A percentile compares a stretch with the other conserved stretches of the same genome.
phyloP scores from a whole-genome alignment of 2,329 filamentous ascomycete species.

The Phialophora expanda region DNA sequence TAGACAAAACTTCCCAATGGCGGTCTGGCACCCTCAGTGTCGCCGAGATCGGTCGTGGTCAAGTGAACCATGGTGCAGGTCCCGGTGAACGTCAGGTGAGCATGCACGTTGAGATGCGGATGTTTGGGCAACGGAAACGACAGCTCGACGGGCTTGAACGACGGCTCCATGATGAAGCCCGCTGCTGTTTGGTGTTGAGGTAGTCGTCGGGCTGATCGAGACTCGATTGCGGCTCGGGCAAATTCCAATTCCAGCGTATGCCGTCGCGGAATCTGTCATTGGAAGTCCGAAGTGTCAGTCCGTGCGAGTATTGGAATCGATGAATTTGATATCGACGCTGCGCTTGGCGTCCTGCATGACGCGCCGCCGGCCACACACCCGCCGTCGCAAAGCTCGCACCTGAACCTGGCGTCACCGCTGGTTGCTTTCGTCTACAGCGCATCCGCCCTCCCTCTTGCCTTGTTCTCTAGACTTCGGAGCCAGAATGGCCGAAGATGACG shows the following conservation, averaged over 20 bases:
- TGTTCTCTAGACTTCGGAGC: background rate
- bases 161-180: slow-evolving; percentile 37
- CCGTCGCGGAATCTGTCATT: slow-evolving; percentile 11
- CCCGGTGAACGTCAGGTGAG: slow-evolving; percentile 62
- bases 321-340: background rate
- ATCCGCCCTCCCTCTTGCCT: background rate
- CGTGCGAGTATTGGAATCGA: background rate
- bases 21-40: slow-evolving; percentile 48
- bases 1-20: slow-evolving; percentile 90
- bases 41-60: slow-evolving; percentile 58
- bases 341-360: background rate
- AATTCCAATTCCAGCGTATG: background rate
- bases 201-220: background rate
- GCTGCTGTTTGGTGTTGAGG: background rate
- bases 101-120: slow-evolving; percentile 62
- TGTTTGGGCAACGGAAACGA: slow-evolving; percentile 63
- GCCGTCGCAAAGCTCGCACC: background rate
- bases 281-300: background rate
- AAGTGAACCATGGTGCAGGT: slow-evolving; percentile 63
- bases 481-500: slow-evolving; percentile 14
- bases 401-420: background rate
- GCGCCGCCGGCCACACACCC: background rate
- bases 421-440: background rate
- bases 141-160: slow-evolving; percentile 57
- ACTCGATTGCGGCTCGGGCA: background rate